A percentile compares a stretch with the other conserved stretches of the same genome.
Evolutionary conservation across 371 early-diverging fungal genomes (phyloP).

Genomic region (Saksenaea oblongispora): DNA sequence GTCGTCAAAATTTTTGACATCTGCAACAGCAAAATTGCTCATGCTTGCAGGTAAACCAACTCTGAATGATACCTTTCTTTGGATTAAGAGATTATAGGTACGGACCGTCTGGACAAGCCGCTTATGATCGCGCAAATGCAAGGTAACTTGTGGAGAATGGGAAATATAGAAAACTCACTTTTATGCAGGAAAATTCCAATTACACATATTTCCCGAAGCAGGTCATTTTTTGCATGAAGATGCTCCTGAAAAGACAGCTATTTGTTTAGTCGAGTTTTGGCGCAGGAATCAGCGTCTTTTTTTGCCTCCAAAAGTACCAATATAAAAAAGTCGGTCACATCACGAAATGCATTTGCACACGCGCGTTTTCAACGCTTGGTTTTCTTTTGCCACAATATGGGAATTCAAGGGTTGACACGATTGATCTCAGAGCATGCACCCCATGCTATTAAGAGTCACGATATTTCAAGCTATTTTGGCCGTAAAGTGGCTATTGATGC

Average conservation of each 20-base stretch:
- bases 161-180: background rate
- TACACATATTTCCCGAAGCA: conserved; percentile 78
- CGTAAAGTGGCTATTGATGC: conserved; percentile 99
- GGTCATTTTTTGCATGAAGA: conserved; percentile 95
- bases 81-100: conserved; percentile 36
- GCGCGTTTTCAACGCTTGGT: background rate
- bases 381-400: conserved; percentile 59
- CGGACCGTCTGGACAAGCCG: conserved; percentile 89
- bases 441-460: conserved; percentile 77
- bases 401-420: conserved; percentile 93
- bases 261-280: conserved; percentile 76
- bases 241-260: conserved; percentile 73
- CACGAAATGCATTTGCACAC: background rate
- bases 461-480: conserved; percentile 91
- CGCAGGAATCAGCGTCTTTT: conserved; percentile 72
- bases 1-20: conserved; percentile 76
- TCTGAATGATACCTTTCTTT: background rate
- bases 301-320: conserved; percentile 57
- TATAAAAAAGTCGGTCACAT: conserved; percentile 3
- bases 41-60: conserved; percentile 69
- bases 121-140: conserved; percentile 97
- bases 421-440: conserved; percentile 95
- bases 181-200: conserved; percentile 77
- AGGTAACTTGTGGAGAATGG: conserved; percentile 48
- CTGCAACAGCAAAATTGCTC: conserved; percentile 76